Evolutionary conservation across 352 stramenopile genomes (phyloP).

Genomic region (Phytophthora syringae): DNA sequence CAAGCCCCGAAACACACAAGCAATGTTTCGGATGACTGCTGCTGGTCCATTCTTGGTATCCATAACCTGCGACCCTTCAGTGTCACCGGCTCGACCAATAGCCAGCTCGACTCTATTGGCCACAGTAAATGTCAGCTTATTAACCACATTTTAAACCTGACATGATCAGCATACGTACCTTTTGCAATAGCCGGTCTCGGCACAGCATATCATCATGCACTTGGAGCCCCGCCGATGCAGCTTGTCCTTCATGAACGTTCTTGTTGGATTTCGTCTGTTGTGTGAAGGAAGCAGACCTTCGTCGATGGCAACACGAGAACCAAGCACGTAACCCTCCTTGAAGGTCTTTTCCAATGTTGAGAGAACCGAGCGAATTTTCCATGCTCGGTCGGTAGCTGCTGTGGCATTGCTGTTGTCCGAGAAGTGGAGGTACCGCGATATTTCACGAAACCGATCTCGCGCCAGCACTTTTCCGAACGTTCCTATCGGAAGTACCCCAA

Average conservation of each 20-base stretch:
- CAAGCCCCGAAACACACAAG: conserved; percentile 4
- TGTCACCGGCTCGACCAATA: background rate
- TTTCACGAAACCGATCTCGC: conserved; percentile 9
- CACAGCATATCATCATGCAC: conserved; percentile 18
- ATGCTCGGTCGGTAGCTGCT: conserved; percentile 7
- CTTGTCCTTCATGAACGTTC: background rate
- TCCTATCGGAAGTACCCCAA: background rate
- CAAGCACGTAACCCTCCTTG: conserved; percentile 6
- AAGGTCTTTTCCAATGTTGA: conserved; percentile 15
- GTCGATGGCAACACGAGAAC: background rate
- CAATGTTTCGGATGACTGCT: conserved; percentile 10
- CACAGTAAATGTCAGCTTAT: background rate
- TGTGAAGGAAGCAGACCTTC: conserved; percentile 5
- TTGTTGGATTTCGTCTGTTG: conserved; percentile 8
- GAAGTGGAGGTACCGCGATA: conserved; percentile 14
- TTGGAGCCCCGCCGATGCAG: background rate
- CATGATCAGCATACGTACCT: conserved; percentile 6
- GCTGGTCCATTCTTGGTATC: background rate
- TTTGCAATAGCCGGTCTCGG: conserved; percentile 14
- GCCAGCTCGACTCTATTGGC: background rate
- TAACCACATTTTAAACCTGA: background rate
- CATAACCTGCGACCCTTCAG: background rate
- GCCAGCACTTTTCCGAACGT: conserved; percentile 8
- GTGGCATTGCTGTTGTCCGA: background rate
- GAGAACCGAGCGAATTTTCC: conserved; percentile 8